Evolutionary conservation across 306 rosid genomes (phyloP).

Genomic region (Castanospermum australe): DNA sequence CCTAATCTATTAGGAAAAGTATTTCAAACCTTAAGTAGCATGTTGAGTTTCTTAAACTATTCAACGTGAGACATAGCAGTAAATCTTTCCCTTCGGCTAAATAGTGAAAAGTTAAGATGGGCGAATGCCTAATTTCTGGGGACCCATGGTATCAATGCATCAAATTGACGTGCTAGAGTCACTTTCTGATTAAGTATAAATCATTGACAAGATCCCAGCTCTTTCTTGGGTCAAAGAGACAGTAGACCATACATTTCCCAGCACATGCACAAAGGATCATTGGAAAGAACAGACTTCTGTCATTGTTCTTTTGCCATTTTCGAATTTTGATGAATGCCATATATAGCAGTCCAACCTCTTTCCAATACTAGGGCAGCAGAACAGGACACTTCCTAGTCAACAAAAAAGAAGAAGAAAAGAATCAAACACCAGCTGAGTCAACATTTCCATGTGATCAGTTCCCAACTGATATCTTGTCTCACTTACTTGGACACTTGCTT

Average conservation of each 20-base stretch:
- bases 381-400: neutral
- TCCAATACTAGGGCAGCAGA: neutral
- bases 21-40: too few relatives aligned
- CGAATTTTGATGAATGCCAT: neutral
- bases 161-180: neutral
- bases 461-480: neutral
- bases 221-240: neutral
- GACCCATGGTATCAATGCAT: neutral
- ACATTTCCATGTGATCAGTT: neutral
- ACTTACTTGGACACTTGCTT: neutral
- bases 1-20: too few relatives aligned
- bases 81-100: too few relatives aligned
- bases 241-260: neutral
- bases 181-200: neutral
- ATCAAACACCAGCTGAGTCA: too few relatives aligned
- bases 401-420: neutral
- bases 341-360: too few relatives aligned
- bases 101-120: neutral
- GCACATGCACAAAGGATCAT: neutral
- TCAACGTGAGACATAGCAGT: too few relatives aligned
- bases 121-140: neutral
- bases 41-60: too few relatives aligned
- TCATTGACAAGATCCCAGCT: neutral
- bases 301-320: neutral
- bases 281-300: neutral